Base-by-base conservation (phyloP, 352 stramenopile genomes). In the Globisporangium abappressorium region DNA sequence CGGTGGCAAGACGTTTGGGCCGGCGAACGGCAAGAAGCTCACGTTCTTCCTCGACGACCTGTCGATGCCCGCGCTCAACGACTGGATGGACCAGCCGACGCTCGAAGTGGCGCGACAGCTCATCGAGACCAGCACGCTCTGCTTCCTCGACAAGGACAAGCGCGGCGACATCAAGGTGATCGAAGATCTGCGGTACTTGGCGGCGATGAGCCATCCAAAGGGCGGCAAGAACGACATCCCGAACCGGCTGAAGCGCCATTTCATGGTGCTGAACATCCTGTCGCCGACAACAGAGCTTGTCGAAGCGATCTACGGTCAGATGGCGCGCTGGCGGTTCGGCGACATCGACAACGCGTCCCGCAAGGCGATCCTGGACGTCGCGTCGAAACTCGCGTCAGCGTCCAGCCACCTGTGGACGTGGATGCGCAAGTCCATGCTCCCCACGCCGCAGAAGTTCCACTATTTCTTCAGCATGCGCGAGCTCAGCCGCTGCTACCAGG, bases 191-290 rank as follows among this genome's bases (percentile, higher is more conserved):
- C 75, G 72, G 5, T 92, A 89, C 61, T 36, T 95, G 1, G 84
- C 80, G 3, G 81, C 83, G 2, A 92, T 92, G 85, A 70, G 70
- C 0, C 81, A 91, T 7, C 80, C 84, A 0, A 77, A 70, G 20
- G 79, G 77, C 1, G 87, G 84, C 1, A 91, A 84, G 56, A 92
- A 97, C 64, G 90, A 97, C 65, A 89, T 97, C 26, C 91, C 92
- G 30, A 94, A 93, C 70, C 79, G 92, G 1, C 78, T 98, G 22
- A 97, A 97, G 66, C 78, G 91, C 1, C 91, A 97, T 63, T 98
- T 98, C 73, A 89, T 97, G 62, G 76, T 93, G 14, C 76, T 97
- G 20, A 96, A 97, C 64, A 65, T 98, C 20, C 69, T 94, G 24
- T 71, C 90, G 28, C 89, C 91, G 0, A 82, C 84, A 1, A 67